A percentile compares a stretch with the other conserved stretches of the same genome.
Conservation (phyloP, 129 eudicot species). For the Ambrosia trifida region DNA sequence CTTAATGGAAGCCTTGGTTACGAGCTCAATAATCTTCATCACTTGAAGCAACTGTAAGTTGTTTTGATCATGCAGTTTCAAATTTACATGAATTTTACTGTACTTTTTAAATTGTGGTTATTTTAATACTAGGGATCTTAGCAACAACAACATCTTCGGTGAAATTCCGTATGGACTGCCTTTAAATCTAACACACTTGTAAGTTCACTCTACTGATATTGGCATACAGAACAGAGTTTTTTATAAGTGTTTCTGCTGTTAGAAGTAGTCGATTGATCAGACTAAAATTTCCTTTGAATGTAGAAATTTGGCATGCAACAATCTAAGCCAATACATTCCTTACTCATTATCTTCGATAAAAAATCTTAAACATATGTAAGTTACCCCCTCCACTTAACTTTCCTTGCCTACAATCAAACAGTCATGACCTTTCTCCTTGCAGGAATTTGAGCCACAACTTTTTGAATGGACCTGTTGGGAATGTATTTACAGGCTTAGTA, state of each 20-base stretch:
- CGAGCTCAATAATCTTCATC: constrained; percentile 59
- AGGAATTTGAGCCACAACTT: constrained; percentile 92
- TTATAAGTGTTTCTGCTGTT: not conserved
- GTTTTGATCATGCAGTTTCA: constrained; percentile 14
- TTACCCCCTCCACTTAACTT: constrained; percentile 3
- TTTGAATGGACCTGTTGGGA: constrained; percentile 71
- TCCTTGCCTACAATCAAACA: constrained; percentile 20
- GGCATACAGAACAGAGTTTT: not conserved
- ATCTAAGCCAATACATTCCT: constrained; percentile 63
- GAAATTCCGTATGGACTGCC: constrained; percentile 76
- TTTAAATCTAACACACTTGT: constrained; percentile 75
- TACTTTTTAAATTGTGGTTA: constrained; percentile 1
- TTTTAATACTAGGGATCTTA: constrained; percentile 61
- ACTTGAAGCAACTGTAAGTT: constrained; percentile 76
- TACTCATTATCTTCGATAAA: constrained; percentile 59
- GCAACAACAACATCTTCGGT: constrained; percentile 68
- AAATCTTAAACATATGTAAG: constrained; percentile 78
- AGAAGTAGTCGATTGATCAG: not conserved
- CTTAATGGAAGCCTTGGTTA: constrained; percentile 70
- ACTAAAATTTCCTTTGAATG: constrained; percentile 12
- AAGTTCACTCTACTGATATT: constrained; percentile 40
- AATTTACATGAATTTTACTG: not conserved
- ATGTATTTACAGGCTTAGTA: constrained; percentile 65
- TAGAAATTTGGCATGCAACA: constrained; percentile 90
- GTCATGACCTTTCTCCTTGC: constrained; percentile 32